These are phyloP conservation scores for Massarina eburnea DNA, from an alignment of 2,329 filamentous ascomycete genomes.

Conservation along the genomic window DNA sequence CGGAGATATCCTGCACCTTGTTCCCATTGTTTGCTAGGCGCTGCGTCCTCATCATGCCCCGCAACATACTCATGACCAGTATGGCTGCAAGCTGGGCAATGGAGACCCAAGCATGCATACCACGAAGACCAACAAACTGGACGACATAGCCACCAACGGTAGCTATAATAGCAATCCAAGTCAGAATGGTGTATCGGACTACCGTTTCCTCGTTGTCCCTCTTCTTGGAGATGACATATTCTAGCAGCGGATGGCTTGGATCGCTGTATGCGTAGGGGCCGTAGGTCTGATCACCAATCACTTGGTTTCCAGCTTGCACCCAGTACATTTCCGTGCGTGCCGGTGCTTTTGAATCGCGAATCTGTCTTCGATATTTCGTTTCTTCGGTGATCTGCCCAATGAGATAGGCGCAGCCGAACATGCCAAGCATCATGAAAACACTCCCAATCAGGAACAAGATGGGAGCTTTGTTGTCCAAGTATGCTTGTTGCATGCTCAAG, in stretches of 20 bases:
- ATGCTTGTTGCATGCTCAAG: too few species aligned
- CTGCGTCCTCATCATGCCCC: slow-evolving; percentile 38
- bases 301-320: slow-evolving; percentile 43
- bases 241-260: background rate
- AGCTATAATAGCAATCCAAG: slow-evolving; percentile 12
- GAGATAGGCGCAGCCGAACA: slow-evolving; percentile 32
- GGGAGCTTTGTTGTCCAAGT: background rate
- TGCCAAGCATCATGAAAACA: background rate
- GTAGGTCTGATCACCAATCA: slow-evolving; percentile 43
- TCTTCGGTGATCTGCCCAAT: slow-evolving; percentile 29
- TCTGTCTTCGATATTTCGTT: slow-evolving; percentile 21
- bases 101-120: slow-evolving; percentile 41
- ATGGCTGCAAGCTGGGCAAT: slow-evolving; percentile 40
- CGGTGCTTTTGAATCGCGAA: slow-evolving; percentile 5
- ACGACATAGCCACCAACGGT: slow-evolving; percentile 41
- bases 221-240: background rate
- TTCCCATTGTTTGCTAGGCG: slow-evolving; percentile 3
- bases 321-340: slow-evolving; percentile 21
- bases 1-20: background rate
- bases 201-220: background rate
- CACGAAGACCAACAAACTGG: slow-evolving; percentile 45
- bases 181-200: too few species aligned
- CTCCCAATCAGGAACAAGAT: background rate
- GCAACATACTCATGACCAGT: slow-evolving; percentile 42
- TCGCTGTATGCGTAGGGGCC: slow-evolving; percentile 30